Base-by-base conservation (phyloP, 2,329 filamentous ascomycete genomes). In the Corynespora cassiicola region DNA sequence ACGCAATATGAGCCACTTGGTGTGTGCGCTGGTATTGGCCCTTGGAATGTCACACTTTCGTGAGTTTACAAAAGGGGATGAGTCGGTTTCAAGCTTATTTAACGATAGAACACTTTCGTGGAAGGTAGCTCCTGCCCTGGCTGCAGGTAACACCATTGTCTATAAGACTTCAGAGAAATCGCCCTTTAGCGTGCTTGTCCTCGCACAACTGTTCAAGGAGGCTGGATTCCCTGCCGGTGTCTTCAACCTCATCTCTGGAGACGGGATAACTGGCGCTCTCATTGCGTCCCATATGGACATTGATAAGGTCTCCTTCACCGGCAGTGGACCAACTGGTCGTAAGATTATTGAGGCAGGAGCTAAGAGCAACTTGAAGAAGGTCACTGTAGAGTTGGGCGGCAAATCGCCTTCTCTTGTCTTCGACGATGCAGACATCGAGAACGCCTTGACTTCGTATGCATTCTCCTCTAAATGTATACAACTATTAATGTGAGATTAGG, bases 401-500 rank as follows among this genome's bases (percentile, higher is more conserved):
- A 76, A 77, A 54, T 66, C 62, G 6, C 73, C 74, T 11, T 65
- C 68, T 14, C 65, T 76, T 11, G 66, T 77, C 25, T 76, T 76
- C 50, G 63, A 69, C 25, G 74, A 77, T 47, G 74, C 72, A 48
- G 68, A 79, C 50, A 58, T 79, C 11, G 68, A 76, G 16, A 65
- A 70, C 22, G 75, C 75, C 3, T 35, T 63, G 2, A 36, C 39
- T n/a, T 41, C 39, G 42, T 51, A 33, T 20, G 42, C 12, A 28
- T 16, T 23, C 8, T 11, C 12, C 16, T 20, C 16, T 24, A 19
- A 7, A n/a, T 6, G 12, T 7, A 24, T 12, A 6, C 38, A 16
- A 7, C n/a, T 9, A 26, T 37, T 61, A 43, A 54, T 45, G 56
- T 27, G 60, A 59, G 76, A 76, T 40, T 70, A 83, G 41, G 16